Evolutionary conservation across 805 yeast species (phyloP).

Genomic region (Candida germanica): DNA sequence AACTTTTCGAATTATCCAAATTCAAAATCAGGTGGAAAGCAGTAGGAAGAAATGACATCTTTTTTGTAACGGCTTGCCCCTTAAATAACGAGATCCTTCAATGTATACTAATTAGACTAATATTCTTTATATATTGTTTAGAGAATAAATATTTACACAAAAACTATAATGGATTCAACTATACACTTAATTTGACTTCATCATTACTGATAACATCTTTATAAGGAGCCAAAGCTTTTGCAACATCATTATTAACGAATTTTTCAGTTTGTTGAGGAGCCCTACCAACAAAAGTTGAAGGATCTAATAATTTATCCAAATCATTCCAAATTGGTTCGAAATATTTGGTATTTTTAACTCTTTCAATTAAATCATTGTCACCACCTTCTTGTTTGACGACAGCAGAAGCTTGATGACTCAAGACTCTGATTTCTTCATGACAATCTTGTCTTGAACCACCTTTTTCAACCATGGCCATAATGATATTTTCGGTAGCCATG

Average conservation of each 20-base stretch:
- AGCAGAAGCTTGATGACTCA: slow-evolving; percentile 95
- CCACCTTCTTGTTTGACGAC: slow-evolving; percentile 98
- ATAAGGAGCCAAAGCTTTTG: slow-evolving; percentile 73
- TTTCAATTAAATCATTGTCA: slow-evolving; percentile 92
- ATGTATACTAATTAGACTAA: too few species aligned
- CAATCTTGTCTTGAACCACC: slow-evolving; percentile 98
- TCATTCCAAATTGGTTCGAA: slow-evolving; percentile 88
- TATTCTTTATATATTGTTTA: too few species aligned
- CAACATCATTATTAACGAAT: slow-evolving; percentile 81
- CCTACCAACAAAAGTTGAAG: slow-evolving; percentile 94
- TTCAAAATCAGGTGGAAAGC: too few species aligned
- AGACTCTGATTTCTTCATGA: slow-evolving; percentile 94
- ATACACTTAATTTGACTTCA: slow-evolving; percentile 79
- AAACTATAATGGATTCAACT: not conserved
- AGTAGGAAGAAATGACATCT: too few species aligned
- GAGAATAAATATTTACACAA: too few species aligned
- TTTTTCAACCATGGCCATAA: slow-evolving; percentile 99
- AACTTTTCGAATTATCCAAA: too few species aligned
- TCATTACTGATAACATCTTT: slow-evolving; percentile 56
- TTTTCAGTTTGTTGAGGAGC: slow-evolving; percentile 98
- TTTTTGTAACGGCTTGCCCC: too few species aligned
- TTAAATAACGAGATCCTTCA: too few species aligned
- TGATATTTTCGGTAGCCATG: slow-evolving; percentile 99
- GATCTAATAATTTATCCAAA: slow-evolving; percentile 78
- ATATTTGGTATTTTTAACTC: slow-evolving; percentile 72